Evolutionary conservation across 2,329 filamentous ascomycete genomes (phyloP).

Genomic region (Gnomoniopsis sp.): DNA sequence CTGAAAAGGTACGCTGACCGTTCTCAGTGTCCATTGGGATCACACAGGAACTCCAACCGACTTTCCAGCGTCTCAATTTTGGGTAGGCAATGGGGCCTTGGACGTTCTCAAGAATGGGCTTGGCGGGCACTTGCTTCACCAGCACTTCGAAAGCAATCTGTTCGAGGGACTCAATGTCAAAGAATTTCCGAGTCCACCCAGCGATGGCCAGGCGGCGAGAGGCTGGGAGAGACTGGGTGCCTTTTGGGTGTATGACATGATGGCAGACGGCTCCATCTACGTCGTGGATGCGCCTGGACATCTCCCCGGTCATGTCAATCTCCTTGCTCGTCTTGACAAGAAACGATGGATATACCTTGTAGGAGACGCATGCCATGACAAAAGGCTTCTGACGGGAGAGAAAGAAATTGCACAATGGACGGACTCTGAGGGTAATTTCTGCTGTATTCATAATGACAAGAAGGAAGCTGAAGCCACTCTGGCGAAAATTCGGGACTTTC

Average conservation of each 20-base stretch:
- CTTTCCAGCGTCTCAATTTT: slow-evolving; percentile 44
- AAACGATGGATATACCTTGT: slow-evolving; percentile 45
- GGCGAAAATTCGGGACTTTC: slow-evolving; percentile 34
- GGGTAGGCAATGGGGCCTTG: slow-evolving; percentile 46
- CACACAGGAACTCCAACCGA: slow-evolving; percentile 54
- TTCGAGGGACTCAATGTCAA: slow-evolving; percentile 30
- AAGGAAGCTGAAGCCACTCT: slow-evolving; percentile 40
- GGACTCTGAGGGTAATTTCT: slow-evolving; percentile 37
- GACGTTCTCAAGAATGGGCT: slow-evolving; percentile 34
- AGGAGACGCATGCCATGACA: slow-evolving; percentile 53
- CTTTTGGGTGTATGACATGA: slow-evolving; percentile 45
- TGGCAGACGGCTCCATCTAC: slow-evolving; percentile 42
- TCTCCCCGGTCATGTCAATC: slow-evolving; percentile 47
- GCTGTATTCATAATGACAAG: slow-evolving; percentile 50
- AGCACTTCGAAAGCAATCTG: slow-evolving; percentile 29
- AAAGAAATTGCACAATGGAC: slow-evolving; percentile 48
- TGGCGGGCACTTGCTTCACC: slow-evolving; percentile 25
- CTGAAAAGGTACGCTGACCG: too few species aligned
- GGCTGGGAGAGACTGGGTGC: slow-evolving; percentile 37
- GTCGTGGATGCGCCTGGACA: slow-evolving; percentile 50
- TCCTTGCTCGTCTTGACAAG: slow-evolving; percentile 38
- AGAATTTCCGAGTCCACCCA: slow-evolving; percentile 36
- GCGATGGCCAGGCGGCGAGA: not conserved
- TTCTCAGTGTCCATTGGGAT: slow-evolving; percentile 46
- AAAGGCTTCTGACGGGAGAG: slow-evolving; percentile 46